These are phyloP conservation scores for Irpex lacteus DNA, from an alignment of 1,284 basidiomycete genomes.

Conservation along the genomic window DNA sequence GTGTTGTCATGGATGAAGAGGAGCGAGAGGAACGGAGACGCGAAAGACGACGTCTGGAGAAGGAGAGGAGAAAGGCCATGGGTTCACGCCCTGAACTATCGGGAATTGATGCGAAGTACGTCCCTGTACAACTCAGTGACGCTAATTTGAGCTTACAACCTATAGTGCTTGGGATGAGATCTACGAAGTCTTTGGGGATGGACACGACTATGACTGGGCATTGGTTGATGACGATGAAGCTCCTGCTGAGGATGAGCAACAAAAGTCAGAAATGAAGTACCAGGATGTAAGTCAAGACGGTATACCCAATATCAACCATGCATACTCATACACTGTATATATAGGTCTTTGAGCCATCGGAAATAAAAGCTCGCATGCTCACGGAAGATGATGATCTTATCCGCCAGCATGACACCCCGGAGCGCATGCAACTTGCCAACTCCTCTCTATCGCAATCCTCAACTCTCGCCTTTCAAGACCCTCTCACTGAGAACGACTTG, in stretches of 20 bases:
- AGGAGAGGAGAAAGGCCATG: slow-evolving; percentile 59
- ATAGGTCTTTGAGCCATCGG: slow-evolving; percentile 97
- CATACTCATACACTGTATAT: slow-evolving; percentile 1
- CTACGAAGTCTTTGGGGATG: slow-evolving; percentile 95
- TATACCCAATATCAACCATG: neutral
- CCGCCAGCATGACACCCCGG: slow-evolving; percentile 87
- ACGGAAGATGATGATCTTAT: slow-evolving; percentile 96
- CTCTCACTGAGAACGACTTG: slow-evolving; percentile 68
- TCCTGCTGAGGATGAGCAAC: slow-evolving; percentile 56
- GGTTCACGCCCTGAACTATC: slow-evolving; percentile 72
- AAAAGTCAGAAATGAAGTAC: slow-evolving; percentile 79
- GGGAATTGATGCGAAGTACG: slow-evolving; percentile 86
- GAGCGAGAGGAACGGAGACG: slow-evolving; percentile 72
- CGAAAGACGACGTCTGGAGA: slow-evolving; percentile 63
- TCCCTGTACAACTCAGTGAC: slow-evolving; percentile 17
- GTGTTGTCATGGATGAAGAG: slow-evolving; percentile 66
- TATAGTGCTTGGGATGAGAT: slow-evolving; percentile 94
- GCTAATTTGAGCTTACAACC: slow-evolving; percentile 20
- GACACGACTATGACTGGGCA: slow-evolving; percentile 96
- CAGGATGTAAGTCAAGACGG: slow-evolving; percentile 69
- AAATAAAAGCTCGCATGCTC: slow-evolving; percentile 88
- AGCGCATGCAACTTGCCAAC: slow-evolving; percentile 94
- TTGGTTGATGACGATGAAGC: slow-evolving; percentile 74
- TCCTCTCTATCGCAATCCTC: slow-evolving; percentile 75
- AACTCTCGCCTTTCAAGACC: slow-evolving; percentile 64